Percentiles rank a stretch among this genome's conserved stretches.
Conservation (phyloP, 2,329 filamentous ascomycete species). For the Alternaria novae-zelandiae region DNA sequence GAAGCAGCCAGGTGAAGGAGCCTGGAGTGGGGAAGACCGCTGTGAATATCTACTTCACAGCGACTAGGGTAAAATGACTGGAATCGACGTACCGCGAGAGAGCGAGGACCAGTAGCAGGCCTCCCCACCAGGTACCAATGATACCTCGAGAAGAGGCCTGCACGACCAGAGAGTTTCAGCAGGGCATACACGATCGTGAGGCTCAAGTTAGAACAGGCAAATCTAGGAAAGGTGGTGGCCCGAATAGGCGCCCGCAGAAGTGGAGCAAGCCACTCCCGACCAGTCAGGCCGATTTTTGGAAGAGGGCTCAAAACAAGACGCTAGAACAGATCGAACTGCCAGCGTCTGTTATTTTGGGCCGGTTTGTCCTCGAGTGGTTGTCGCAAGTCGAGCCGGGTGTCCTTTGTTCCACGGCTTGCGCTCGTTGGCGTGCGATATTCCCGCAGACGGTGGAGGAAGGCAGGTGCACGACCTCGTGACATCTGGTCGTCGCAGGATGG, state of each 20-base stretch:
- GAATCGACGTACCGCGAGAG: constrained; percentile 49
- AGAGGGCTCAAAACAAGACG: constrained; percentile 42
- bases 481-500: constrained; percentile 28
- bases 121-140: constrained; percentile 43
- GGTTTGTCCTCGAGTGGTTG: constrained; percentile 39
- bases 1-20: constrained; percentile 28
- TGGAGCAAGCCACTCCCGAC: constrained; percentile 42
- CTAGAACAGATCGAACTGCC: constrained; percentile 31
- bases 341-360: constrained; percentile 39
- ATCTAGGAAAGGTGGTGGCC: constrained; percentile 42
- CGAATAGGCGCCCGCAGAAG: constrained; percentile 48
- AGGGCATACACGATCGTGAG: constrained; percentile 50
- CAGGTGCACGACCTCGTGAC: constrained; percentile 34
- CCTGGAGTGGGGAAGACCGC: constrained; percentile 15
- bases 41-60: constrained; percentile 38
- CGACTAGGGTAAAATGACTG: constrained; percentile 39
- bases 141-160: constrained; percentile 47
- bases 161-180: constrained; percentile 51
- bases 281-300: constrained; percentile 48
- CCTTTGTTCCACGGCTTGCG: constrained; percentile 48
- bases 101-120: constrained; percentile 48
- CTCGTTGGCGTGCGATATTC: constrained; percentile 36
- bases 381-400: constrained; percentile 37
- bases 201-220: constrained; percentile 51
- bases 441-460: constrained; percentile 28